These are phyloP conservation scores for Erodium maritimum DNA, from an alignment of 345 rosid genomes.

Conservation along the genomic window DNA sequence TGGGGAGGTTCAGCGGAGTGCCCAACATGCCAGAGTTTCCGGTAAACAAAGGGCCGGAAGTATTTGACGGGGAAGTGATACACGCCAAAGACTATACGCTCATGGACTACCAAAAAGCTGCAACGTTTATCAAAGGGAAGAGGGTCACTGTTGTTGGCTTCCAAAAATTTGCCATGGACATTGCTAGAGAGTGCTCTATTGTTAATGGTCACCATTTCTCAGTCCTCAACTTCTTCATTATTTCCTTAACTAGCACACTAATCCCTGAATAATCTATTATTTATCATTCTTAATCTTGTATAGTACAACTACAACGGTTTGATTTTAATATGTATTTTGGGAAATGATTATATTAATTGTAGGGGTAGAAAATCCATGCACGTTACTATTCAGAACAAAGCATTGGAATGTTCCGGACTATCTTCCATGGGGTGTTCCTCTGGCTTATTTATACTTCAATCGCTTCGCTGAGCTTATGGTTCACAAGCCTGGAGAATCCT, in stretches of 20 bases:
- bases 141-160: constrained; percentile 23
- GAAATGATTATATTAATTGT: too few species aligned
- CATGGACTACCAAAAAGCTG: constrained; percentile 11
- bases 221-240: not conserved
- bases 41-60: constrained; percentile 27
- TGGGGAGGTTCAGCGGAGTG: constrained; percentile 23
- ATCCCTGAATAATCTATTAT: too few species aligned
- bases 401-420: constrained; percentile 36
- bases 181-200: constrained; percentile 27
- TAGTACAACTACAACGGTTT: too few species aligned
- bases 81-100: constrained; percentile 32
- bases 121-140: constrained; percentile 15
- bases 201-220: constrained; percentile 18
- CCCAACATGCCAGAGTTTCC: constrained; percentile 35
- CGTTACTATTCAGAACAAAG: constrained; percentile 21
- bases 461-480: constrained; percentile 36
- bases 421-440: constrained; percentile 35
- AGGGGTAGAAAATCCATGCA: constrained; percentile 28
- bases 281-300: too few species aligned
- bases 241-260: too few species aligned
- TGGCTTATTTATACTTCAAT: constrained; percentile 20
- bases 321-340: too few species aligned
- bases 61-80: constrained; percentile 27
- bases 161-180: constrained; percentile 32
- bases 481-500: constrained; percentile 43